phyloP scores from a whole-genome alignment of 2,329 filamentous ascomycete species.

The Hortaea werneckii region DNA sequence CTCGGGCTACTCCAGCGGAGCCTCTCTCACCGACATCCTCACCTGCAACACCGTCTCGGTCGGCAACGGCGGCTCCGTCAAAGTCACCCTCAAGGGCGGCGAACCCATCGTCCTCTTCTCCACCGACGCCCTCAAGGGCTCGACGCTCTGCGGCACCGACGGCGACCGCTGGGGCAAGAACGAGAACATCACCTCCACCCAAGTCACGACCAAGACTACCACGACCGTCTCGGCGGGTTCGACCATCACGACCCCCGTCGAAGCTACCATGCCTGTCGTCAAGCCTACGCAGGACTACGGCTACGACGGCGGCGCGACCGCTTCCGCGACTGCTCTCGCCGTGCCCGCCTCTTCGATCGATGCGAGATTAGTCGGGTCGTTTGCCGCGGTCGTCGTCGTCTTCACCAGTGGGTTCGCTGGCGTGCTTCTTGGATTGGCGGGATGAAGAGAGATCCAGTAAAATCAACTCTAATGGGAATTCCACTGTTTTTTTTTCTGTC shows the following conservation, averaged over 20 bases:
- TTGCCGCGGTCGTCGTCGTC: not conserved
- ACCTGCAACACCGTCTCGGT: slow-evolving; percentile 23
- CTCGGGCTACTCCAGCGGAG: slow-evolving; percentile 18
- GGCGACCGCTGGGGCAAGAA: slow-evolving; percentile 1
- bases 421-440: not conserved
- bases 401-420: not conserved
- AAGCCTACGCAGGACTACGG: not conserved
- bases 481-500: too few species aligned
- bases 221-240: not conserved
- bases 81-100: slow-evolving; percentile 23
- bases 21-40: slow-evolving; percentile 24
- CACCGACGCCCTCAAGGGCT: slow-evolving; percentile 12
- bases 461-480: too few species aligned
- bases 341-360: not conserved
- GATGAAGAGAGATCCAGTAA: too few species aligned
- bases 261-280: not conserved
- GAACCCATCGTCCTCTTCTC: slow-evolving; percentile 26
- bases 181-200: slow-evolving; percentile 1
- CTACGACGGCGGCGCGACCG: not conserved
- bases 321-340: not conserved
- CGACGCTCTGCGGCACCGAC: slow-evolving; percentile 15
- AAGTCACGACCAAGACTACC: slow-evolving; percentile 1
- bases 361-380: not conserved
- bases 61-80: slow-evolving; percentile 14
- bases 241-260: not conserved